Evolutionary conservation across 2,329 filamentous ascomycete species (phyloP), one percentile per base, ranked within the genome.

Genomic region (Colletotrichum sp.): DNA sequence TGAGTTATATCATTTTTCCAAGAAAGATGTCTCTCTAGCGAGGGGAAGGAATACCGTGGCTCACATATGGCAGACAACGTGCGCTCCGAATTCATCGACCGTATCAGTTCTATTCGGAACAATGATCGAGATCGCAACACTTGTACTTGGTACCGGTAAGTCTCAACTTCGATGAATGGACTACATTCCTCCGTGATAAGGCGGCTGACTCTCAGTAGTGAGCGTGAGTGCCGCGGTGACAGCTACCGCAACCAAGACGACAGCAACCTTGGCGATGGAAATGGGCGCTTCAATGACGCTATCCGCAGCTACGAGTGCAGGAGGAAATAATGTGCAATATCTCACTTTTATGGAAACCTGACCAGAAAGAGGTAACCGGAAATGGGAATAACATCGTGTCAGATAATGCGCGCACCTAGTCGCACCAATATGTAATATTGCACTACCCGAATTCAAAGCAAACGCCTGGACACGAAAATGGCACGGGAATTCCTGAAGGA

Each of bases 251-350:
- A 71, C 27, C 69, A 71, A 27, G 69, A 71, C 10, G 69, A 71
- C 22, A 58, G 39, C n/a, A 30, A 71, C 12, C 52, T 71, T 10
- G 60, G 30, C 8, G 69, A 71, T 4, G 69, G 69, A 3, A 66
- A 71, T 22, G 69, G 69, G 9, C 62, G 60, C 15, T 71, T 71
- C 58, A 71, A 71, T 27, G 69, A 71, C 39, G 48, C 60, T 32
- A 71, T 71, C 25, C 60, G 69, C 22, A 71, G 69, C 43, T 55
- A 30, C 16, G 69, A 71, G 28, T 71, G 69, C 43, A 22, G 56
- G 5, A 60, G 66, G 34, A 61, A 32, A 56, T 69, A 10, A 58
- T 64, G 30, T 22, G 34, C 25, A 27, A 18, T 15, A 22, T 7
- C 10, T 22, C 3, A 7, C 2, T n/a, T 22, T 7, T n/a, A 22